Conservation (phyloP, 2,329 filamentous ascomycete species). For the Epichloe brachyelytri region DNA sequence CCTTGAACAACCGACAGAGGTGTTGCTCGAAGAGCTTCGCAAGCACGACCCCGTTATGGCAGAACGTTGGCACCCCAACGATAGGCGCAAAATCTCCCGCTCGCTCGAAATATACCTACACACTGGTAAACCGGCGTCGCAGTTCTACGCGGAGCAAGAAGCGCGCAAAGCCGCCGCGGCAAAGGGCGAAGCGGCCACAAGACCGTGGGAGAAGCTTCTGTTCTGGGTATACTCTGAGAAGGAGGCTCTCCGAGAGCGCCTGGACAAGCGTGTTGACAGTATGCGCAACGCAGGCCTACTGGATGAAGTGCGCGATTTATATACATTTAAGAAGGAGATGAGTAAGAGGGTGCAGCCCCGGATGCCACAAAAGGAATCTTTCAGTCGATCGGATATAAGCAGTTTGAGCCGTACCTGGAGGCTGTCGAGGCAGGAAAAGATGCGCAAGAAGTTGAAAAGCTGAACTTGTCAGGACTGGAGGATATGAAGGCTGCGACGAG, state of each 20-base stretch:
- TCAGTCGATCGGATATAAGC: conserved; percentile 94
- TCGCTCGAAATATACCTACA: conserved; percentile 83
- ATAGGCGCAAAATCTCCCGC: conserved; percentile 75
- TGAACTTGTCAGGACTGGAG: conserved; percentile 52
- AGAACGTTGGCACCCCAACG: conserved; percentile 84
- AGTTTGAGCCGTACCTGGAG: conserved; percentile 62
- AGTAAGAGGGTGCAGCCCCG: conserved; percentile 36
- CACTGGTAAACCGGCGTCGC: conserved; percentile 69
- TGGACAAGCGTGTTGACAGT: conserved; percentile 67
- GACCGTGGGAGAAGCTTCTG: conserved; percentile 47
- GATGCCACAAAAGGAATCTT: conserved; percentile 79
- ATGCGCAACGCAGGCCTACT: conserved; percentile 55
- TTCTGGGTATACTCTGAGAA: conserved; percentile 79
- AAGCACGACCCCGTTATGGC: conserved; percentile 87
- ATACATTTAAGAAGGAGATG: conserved; percentile 24
- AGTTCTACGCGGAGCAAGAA: conserved; percentile 72
- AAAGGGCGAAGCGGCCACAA: conserved; percentile 10
- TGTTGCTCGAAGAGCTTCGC: conserved; percentile 57
- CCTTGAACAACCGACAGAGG: conserved; percentile 55
- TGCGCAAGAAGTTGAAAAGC: conserved; percentile 31
- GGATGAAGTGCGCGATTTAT: conserved; percentile 34
- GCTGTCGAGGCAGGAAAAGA: conserved; percentile 23
- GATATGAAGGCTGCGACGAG: conserved; percentile 71
- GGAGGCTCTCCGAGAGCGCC: conserved; percentile 52
- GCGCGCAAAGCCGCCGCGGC: conserved; percentile 21